Evolutionary conservation across 331 rosid species (phyloP).

Genomic region (Arachis monticola): DNA sequence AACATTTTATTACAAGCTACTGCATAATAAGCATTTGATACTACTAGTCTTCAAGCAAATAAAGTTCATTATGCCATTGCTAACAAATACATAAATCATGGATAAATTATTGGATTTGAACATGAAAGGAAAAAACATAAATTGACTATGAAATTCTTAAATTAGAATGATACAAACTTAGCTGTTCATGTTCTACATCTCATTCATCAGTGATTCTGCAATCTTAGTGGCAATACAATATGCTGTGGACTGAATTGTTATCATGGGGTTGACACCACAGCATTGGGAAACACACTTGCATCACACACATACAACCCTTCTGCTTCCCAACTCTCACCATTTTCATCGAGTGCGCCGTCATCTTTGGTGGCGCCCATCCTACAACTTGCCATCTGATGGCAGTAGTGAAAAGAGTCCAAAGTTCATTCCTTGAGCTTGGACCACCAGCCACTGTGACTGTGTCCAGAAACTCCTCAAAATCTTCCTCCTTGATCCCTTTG

Average conservation of each 20-base stretch:
- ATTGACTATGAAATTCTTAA: neutral
- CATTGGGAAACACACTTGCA: slow-evolving; percentile 83
- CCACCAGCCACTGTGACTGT: slow-evolving; percentile 60
- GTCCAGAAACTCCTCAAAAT: slow-evolving; percentile 78
- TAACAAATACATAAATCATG: neutral
- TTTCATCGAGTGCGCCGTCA: slow-evolving; percentile 78
- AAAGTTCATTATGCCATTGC: slow-evolving; percentile 5
- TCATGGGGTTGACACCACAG: slow-evolving; percentile 93
- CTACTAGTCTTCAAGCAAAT: neutral
- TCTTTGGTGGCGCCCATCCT: slow-evolving; percentile 66
- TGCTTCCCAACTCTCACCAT: slow-evolving; percentile 94
- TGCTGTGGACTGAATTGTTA: slow-evolving; percentile 87
- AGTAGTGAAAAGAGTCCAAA: slow-evolving; percentile 63
- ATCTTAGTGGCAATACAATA: slow-evolving; percentile 79
- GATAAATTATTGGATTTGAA: neutral
- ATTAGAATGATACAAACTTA: slow-evolving; percentile 10
- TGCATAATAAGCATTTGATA: neutral
- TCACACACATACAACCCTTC: slow-evolving; percentile 81
- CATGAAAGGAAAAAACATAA: neutral
- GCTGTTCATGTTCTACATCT: neutral
- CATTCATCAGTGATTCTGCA: slow-evolving; percentile 57
- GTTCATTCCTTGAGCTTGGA: slow-evolving; percentile 59
- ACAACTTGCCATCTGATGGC: slow-evolving; percentile 92
- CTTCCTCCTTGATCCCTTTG: slow-evolving; percentile 59
- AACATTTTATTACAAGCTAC: too few relatives aligned